Percentiles rank a stretch among this genome's conserved stretches.
Evolutionary conservation across 2,329 filamentous ascomycete genomes (phyloP).

Genomic region (Colletotrichum magnum): DNA sequence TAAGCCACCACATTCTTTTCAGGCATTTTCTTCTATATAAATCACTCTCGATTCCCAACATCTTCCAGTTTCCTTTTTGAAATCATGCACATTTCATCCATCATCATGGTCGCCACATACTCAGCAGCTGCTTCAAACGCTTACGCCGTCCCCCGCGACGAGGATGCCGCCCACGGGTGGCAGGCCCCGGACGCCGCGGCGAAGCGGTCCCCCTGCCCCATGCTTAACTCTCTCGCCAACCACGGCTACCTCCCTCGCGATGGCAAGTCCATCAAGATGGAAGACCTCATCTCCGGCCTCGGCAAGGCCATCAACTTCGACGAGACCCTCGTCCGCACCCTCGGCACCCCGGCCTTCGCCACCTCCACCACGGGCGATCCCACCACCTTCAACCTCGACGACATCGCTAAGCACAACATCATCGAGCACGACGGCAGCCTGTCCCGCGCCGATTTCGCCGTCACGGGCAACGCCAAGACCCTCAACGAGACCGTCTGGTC

Average conservation of each 20-base stretch:
- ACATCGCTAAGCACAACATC: conserved; percentile 42
- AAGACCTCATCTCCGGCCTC: conserved; percentile 42
- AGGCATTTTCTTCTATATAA: neutral
- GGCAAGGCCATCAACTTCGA: conserved; percentile 42
- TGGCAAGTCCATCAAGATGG: conserved; percentile 41
- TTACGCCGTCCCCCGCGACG: conserved; percentile 13
- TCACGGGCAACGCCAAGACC: conserved; percentile 48
- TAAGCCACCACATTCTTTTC: conserved; percentile 10
- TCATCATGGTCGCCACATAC: conserved; percentile 26
- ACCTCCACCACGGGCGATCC: conserved; percentile 42
- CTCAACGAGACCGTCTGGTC: conserved; percentile 47
- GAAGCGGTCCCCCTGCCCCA: conserved; percentile 55
- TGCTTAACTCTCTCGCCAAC: conserved; percentile 45
- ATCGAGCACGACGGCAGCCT: conserved; percentile 53
- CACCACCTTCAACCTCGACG: conserved; percentile 42
- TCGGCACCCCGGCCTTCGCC: conserved; percentile 52
- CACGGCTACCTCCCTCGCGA: conserved; percentile 44
- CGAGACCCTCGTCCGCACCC: conserved; percentile 43
- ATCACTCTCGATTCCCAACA: neutral
- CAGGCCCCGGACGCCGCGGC: conserved; percentile 45
- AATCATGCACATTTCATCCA: conserved; percentile 28
- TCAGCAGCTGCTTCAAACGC: conserved; percentile 16
- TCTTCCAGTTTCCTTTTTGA: neutral
- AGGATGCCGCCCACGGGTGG: conserved; percentile 22
- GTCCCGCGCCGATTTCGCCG: conserved; percentile 46